Evolutionary conservation across 2,329 filamentous ascomycete species (phyloP).

Genomic region (Cladophialophora chaetospira): DNA sequence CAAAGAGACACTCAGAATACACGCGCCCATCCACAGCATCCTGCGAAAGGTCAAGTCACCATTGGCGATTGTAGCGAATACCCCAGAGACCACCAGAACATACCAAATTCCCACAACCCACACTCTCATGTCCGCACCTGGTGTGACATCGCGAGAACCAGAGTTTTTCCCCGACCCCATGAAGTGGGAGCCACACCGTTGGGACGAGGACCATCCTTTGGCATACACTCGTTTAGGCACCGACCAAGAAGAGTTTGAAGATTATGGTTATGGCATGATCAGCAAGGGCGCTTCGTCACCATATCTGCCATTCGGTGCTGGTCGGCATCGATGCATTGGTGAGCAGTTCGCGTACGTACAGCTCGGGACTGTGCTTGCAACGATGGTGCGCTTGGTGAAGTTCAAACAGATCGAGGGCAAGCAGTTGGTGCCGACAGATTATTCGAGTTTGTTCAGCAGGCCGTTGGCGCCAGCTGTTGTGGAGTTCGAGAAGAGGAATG

Average conservation of each 20-base stretch:
- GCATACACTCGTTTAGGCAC: conserved; percentile 49
- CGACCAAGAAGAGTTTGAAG: conserved; percentile 72
- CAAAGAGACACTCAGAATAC: conserved; percentile 71
- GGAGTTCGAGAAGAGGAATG: conserved; percentile 28
- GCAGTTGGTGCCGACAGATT: conserved; percentile 69
- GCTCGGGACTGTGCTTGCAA: conserved; percentile 79
- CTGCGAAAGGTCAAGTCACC: conserved; percentile 72
- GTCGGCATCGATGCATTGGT: conserved; percentile 90
- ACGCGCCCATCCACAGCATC: conserved; percentile 72
- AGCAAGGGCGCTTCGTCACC: conserved; percentile 88
- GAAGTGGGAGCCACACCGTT: conserved; percentile 87
- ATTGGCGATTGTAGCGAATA: conserved; percentile 62
- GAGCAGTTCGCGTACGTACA: conserved; percentile 96
- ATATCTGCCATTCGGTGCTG: conserved; percentile 92
- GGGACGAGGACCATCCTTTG: conserved; percentile 67
- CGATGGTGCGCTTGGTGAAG: conserved; percentile 76
- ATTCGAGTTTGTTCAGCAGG: conserved; percentile 67
- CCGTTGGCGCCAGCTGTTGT: conserved; percentile 61
- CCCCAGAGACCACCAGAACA: conserved; percentile 61
- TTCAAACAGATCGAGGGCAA: conserved; percentile 74
- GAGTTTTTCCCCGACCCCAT: conserved; percentile 80
- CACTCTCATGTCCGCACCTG: conserved; percentile 80
- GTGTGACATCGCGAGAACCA: conserved; percentile 72
- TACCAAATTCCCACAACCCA: conserved; percentile 80
- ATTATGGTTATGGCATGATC: conserved; percentile 91